Conservation (phyloP, 2,329 filamentous ascomycete genomes). For the Furcasterigmium furcatum region DNA sequence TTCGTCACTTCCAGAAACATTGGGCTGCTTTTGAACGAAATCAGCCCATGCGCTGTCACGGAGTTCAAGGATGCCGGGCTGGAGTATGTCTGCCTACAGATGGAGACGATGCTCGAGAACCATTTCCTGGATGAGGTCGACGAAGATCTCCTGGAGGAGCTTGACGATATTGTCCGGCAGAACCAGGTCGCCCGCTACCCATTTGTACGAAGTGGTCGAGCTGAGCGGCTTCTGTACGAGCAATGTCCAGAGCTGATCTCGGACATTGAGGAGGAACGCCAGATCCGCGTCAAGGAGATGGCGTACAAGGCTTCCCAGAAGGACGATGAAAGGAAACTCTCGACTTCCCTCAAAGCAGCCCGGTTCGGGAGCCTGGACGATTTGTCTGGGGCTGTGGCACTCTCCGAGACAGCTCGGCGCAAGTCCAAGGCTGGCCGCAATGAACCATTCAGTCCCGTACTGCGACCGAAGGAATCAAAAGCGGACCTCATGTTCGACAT, state of each 20-base stretch:
- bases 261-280: slow-evolving; percentile 66
- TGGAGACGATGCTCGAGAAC: slow-evolving; percentile 91
- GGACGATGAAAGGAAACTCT: slow-evolving; percentile 62
- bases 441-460: slow-evolving; percentile 60
- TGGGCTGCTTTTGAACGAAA: slow-evolving; percentile 77
- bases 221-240: slow-evolving; percentile 64
- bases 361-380: slow-evolving; percentile 67
- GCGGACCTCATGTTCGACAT: slow-evolving; percentile 89
- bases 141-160: slow-evolving; percentile 73
- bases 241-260: slow-evolving; percentile 59
- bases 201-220: slow-evolving; percentile 71
- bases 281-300: slow-evolving; percentile 73
- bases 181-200: slow-evolving; percentile 80
- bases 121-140: slow-evolving; percentile 83
- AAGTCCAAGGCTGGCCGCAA: slow-evolving; percentile 46
- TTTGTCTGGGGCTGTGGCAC: slow-evolving; percentile 22
- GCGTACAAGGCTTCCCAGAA: slow-evolving; percentile 60
- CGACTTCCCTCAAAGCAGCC: slow-evolving; percentile 55
- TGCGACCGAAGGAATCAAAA: slow-evolving; percentile 66
- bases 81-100: slow-evolving; percentile 87
- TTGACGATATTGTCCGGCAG: slow-evolving; percentile 75
- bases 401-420: slow-evolving; percentile 38
- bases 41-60: slow-evolving; percentile 77
- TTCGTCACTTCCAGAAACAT: slow-evolving; percentile 88
- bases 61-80: slow-evolving; percentile 86